Conservation (phyloP, 176 grass and related monocot genomes). For the Oryza meridionalis region DNA sequence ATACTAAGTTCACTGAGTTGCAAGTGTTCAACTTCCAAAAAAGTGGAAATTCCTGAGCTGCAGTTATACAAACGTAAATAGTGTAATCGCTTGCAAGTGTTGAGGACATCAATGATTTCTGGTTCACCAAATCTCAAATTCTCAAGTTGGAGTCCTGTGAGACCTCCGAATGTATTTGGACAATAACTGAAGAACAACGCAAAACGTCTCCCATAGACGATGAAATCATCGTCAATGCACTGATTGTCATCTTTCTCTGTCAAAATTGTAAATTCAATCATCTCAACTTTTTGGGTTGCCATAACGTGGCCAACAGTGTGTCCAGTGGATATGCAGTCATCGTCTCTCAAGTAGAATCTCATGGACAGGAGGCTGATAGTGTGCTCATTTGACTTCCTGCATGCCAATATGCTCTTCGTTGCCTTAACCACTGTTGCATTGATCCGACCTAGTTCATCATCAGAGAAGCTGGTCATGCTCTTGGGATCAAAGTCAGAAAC, state of each 20-base stretch:
- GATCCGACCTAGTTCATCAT: too few relatives aligned
- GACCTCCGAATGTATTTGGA: neutral
- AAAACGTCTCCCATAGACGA: neutral
- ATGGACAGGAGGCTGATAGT: neutral
- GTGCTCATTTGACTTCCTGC: neutral
- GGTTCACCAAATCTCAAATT: neutral
- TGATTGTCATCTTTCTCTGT: neutral
- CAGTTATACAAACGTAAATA: neutral
- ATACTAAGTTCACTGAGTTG: neutral
- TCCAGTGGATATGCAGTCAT: neutral
- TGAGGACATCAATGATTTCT: neutral
- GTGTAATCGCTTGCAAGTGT: neutral
- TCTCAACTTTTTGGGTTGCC: neutral
- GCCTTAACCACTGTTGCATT: neutral
- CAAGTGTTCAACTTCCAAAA: neutral
- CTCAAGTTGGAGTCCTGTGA: neutral
- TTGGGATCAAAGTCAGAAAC: too few relatives aligned
- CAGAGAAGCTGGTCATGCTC: too few relatives aligned
- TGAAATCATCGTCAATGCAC: neutral
- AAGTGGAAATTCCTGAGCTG: neutral
- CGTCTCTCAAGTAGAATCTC: neutral
- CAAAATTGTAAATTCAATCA: neutral
- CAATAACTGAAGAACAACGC: neutral
- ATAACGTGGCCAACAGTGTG: neutral
- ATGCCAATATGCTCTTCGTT: neutral